Percentiles rank a stretch among this genome's conserved stretches.
These are phyloP conservation scores for Xylaria sp. DNA, from an alignment of 2,329 filamentous ascomycete species.

Conservation along the genomic window DNA sequence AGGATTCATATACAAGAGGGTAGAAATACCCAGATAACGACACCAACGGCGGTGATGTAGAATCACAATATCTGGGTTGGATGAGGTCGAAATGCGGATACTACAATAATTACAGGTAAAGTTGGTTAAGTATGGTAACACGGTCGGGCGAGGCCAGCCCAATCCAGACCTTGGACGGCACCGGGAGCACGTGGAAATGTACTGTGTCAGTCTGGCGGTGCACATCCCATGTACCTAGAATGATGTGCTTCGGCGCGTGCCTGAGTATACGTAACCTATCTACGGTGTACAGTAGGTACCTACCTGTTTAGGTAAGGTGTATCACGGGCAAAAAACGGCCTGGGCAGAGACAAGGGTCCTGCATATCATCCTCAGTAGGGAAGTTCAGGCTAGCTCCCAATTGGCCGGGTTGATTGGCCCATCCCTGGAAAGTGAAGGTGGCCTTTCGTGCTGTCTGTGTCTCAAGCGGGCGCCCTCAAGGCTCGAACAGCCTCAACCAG, in stretches of 20 bases:
- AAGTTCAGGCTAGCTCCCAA: slow-evolving; percentile 16
- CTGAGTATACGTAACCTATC: too few relatives aligned
- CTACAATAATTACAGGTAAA: too few relatives aligned
- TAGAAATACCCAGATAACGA: too few relatives aligned
- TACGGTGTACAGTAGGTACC: not conserved
- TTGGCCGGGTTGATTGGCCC: slow-evolving; percentile 27
- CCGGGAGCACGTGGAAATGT: slow-evolving; percentile 2
- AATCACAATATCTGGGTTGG: too few relatives aligned
- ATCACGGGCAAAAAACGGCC: not conserved
- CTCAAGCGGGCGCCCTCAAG: slow-evolving; percentile 5
- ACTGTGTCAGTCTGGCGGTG: not conserved
- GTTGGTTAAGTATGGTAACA: too few relatives aligned
- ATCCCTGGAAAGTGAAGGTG: slow-evolving; percentile 38
- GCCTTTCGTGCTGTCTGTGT: slow-evolving; percentile 33
- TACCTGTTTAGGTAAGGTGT: not conserved
- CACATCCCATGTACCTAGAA: too few relatives aligned
- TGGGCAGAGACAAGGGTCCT: not conserved
- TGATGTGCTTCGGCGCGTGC: not conserved
- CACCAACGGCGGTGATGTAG: too few relatives aligned
- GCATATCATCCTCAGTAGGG: not conserved
- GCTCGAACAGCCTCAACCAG: slow-evolving; percentile 16
- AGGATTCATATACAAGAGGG: too few relatives aligned
- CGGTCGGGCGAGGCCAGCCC: too few relatives aligned
- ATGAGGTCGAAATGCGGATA: too few relatives aligned
- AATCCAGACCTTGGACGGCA: not conserved